Conservation (phyloP, 2,329 filamentous ascomycete species). For the Boeremia exigua region DNA sequence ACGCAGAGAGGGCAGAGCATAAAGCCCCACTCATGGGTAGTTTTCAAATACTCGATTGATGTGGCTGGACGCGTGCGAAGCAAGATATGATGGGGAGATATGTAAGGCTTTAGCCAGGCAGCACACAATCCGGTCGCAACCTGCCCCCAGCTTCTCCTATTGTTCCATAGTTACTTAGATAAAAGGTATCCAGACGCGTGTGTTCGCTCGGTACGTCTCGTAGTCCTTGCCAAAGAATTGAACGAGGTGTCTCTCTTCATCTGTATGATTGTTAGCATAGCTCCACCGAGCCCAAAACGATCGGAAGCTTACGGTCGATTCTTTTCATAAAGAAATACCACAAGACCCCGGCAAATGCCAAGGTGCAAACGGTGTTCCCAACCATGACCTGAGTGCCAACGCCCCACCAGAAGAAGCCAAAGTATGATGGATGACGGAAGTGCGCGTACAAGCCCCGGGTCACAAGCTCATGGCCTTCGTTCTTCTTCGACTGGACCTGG, state of each 20-base stretch:
- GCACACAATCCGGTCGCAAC: no score
- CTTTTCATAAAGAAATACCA: constrained; percentile 84
- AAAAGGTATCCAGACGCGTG: constrained; percentile 82
- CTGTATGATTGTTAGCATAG: constrained; percentile 43
- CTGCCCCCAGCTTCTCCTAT: no score
- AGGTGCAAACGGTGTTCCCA: constrained; percentile 80
- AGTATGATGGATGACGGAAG: constrained; percentile 89
- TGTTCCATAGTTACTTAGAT: constrained; percentile 51
- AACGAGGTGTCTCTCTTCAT: constrained; percentile 79
- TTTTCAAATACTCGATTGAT: no score
- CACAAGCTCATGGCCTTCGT: constrained; percentile 79
- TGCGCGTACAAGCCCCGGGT: constrained; percentile 78
- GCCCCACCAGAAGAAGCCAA: constrained; percentile 99
- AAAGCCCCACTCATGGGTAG: no score
- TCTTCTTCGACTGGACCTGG: constrained; percentile 72
- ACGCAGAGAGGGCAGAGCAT: no score
- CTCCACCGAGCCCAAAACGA: background rate
- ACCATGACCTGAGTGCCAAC: constrained; percentile 91
- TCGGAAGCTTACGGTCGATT: constrained; percentile 64
- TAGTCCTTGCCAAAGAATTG: constrained; percentile 88
- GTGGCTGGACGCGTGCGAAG: no score
- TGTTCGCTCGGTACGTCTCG: constrained; percentile 71
- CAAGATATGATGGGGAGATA: no score
- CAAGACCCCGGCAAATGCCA: constrained; percentile 75
- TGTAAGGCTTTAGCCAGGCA: no score